A percentile compares a stretch with the other conserved stretches of the same genome.
These are phyloP conservation scores for Populus hybrid DNA, from an alignment of 441 rosid species.

Conservation along the genomic window DNA sequence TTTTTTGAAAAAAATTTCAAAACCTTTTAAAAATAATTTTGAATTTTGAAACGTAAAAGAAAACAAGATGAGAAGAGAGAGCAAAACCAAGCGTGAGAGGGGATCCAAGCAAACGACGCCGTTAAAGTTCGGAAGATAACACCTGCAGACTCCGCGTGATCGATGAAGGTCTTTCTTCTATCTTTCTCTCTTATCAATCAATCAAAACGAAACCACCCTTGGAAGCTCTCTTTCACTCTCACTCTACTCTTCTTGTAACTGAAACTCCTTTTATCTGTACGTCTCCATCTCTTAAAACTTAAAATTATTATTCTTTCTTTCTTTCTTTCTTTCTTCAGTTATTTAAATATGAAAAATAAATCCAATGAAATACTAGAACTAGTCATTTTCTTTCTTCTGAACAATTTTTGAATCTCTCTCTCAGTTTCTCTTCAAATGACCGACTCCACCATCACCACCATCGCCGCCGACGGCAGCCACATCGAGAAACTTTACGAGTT, in stretches of 20 bases:
- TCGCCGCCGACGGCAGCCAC: constrained; percentile 59
- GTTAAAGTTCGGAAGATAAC: neutral
- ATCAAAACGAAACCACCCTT: neutral
- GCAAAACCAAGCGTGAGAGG: neutral
- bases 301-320: neutral
- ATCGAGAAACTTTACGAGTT: constrained; percentile 96
- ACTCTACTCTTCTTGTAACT: neutral
- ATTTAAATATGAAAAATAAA: neutral
- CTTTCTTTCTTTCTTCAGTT: too few species aligned
- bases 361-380: neutral
- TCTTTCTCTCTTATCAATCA: neutral
- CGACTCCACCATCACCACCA: constrained; percentile 24
- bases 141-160: neutral
- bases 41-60: too few species aligned
- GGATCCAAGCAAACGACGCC: neutral
- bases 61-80: too few species aligned
- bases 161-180: neutral
- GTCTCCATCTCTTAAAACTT: neutral
- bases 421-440: constrained; percentile 36
- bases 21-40: too few species aligned
- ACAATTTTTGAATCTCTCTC: neutral
- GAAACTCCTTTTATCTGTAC: neutral
- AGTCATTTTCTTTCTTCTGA: neutral
- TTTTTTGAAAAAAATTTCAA: too few species aligned
- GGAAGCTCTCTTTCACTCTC: neutral